phyloP scores from a whole-genome alignment of 2,329 filamentous ascomycete species.

The Paraconiothyrium sp. region DNA sequence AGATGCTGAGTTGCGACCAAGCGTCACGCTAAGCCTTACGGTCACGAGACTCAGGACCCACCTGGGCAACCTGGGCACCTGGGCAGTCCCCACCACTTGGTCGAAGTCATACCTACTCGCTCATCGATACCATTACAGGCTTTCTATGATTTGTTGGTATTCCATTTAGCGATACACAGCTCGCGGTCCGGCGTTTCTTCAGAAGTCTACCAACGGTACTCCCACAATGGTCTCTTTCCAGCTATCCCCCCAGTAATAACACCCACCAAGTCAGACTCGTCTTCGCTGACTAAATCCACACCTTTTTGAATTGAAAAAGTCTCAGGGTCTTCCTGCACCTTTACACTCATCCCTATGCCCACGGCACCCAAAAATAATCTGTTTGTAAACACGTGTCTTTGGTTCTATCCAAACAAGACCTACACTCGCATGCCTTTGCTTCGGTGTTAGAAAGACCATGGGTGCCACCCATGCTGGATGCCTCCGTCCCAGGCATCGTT shows the following conservation, averaged over 20 bases:
- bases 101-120: too few species aligned
- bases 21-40: constrained; percentile 5
- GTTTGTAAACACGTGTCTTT: too few species aligned
- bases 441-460: too few species aligned
- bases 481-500: too few species aligned
- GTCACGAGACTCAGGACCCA: constrained; percentile 2
- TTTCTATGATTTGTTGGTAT: too few species aligned
- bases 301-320: not conserved
- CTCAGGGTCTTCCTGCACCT: not conserved
- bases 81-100: too few species aligned
- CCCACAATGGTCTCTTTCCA: too few species aligned
- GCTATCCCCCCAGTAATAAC: not conserved
- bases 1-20: constrained; percentile 8
- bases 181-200: not conserved
- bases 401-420: too few species aligned
- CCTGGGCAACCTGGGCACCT: not conserved
- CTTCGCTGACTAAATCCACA: not conserved
- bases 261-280: not conserved
- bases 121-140: too few species aligned
- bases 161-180: not conserved
- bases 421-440: too few species aligned
- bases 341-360: not conserved
- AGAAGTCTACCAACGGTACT: not conserved
- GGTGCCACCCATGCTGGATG: too few species aligned
- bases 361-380: not conserved